Conservation (phyloP, 208 protist genomes). For the Porcisia deanei region DNA sequence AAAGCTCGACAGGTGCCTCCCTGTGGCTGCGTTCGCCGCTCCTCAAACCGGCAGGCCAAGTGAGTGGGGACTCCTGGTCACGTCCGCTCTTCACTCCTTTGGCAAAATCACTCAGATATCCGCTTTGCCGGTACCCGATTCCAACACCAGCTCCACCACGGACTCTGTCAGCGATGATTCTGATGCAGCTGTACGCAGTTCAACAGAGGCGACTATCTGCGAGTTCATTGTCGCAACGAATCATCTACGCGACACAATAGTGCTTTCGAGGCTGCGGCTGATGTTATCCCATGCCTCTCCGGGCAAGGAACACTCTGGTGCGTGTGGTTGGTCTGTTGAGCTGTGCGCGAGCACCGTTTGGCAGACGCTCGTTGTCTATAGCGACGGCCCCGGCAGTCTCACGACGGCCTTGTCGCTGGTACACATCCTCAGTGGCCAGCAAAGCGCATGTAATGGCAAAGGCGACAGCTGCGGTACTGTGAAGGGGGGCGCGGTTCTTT, state of each 20-base stretch:
- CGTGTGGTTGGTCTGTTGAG: not conserved
- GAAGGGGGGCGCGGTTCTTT: not conserved
- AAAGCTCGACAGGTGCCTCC: not conserved
- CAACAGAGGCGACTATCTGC: not conserved
- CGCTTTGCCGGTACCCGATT: not conserved
- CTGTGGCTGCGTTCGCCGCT: not conserved
- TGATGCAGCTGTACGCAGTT: not conserved
- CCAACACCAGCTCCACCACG: not conserved
- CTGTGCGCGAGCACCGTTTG: slow-evolving; percentile 6
- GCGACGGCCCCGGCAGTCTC: slow-evolving; percentile 19
- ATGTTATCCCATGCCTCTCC: not conserved
- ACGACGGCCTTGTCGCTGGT: slow-evolving; percentile 16
- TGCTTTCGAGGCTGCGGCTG: slow-evolving; percentile 13
- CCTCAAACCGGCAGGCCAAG: not conserved
- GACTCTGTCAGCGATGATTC: not conserved
- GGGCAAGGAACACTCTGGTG: not conserved
- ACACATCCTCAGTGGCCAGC: not conserved
- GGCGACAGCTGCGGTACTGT: not conserved
- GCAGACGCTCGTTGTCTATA: slow-evolving; percentile 7
- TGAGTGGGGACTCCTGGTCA: not conserved
- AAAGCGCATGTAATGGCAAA: not conserved
- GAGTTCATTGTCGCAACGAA: slow-evolving; percentile 23
- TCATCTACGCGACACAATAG: slow-evolving; percentile 19
- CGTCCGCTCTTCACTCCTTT: slow-evolving; percentile 3
- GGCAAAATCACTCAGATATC: slow-evolving; percentile 28